A percentile compares a stretch with the other conserved stretches of the same genome.
phyloP scores from a whole-genome alignment of 2,329 filamentous ascomycete species.

The Chaetomium sp. region DNA sequence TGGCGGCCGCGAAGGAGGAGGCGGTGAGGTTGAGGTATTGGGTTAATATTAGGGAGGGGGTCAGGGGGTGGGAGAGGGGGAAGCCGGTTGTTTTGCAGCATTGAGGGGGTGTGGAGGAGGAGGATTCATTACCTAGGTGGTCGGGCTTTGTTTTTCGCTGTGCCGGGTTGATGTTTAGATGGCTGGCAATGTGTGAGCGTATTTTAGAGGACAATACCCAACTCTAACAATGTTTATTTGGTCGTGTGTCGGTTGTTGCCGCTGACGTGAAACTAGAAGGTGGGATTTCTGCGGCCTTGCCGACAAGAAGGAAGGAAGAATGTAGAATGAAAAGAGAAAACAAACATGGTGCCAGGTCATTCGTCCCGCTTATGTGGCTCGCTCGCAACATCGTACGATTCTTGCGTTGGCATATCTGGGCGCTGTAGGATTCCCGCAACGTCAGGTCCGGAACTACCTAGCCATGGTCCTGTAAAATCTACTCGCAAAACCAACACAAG shows the following conservation, averaged over 20 bases:
- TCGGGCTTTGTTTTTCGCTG: neutral
- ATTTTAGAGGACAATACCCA: neutral
- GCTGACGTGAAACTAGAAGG: neutral
- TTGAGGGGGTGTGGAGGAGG: conserved; percentile 31
- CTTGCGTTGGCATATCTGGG: conserved; percentile 15
- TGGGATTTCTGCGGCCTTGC: neutral
- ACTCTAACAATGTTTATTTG: neutral
- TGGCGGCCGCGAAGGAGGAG: conserved; percentile 68
- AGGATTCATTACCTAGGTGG: too few species aligned
- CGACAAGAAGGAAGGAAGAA: neutral
- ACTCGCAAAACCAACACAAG: too few species aligned
- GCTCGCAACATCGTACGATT: conserved; percentile 26
- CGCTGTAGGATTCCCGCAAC: neutral
- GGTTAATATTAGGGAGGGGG: conserved; percentile 80
- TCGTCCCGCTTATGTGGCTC: neutral
- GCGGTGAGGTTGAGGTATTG: conserved; percentile 83
- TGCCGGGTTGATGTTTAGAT: neutral
- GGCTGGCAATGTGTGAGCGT: neutral
- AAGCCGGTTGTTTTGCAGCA: conserved; percentile 61
- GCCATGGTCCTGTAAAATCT: too few species aligned
- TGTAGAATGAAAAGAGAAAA: neutral
- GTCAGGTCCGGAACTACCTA: neutral
- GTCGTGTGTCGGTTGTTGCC: neutral
- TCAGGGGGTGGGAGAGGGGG: conserved; percentile 83
- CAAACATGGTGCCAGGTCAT: neutral